phyloP scores from a whole-genome alignment of 441 rosid genomes.

The Cnidoscolus chayamansa region DNA sequence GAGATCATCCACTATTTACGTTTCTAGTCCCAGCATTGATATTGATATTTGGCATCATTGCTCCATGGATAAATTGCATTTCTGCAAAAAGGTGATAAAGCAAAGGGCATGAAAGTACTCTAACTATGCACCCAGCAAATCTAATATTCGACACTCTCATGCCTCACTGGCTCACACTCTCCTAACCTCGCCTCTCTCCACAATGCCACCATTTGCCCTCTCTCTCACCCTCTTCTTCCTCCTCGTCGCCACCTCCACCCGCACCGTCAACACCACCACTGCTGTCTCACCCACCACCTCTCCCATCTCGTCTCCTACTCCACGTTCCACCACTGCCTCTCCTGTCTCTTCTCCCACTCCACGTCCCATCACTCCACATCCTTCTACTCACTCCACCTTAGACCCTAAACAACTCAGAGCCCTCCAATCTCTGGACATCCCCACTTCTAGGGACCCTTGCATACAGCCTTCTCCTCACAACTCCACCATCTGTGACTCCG shows the following conservation, averaged over 20 bases:
- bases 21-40: not conserved
- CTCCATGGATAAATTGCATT: not conserved
- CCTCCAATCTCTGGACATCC: slow-evolving; percentile 68
- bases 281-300: slow-evolving; percentile 1
- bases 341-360: slow-evolving; percentile 20
- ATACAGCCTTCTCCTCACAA: slow-evolving; percentile 38
- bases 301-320: slow-evolving; percentile 5
- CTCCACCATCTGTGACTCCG: slow-evolving; percentile 51
- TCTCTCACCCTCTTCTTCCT: slow-evolving; percentile 17
- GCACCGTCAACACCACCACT: slow-evolving; percentile 19
- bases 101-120: slow-evolving; percentile 13
- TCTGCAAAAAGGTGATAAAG: not conserved
- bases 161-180: not conserved
- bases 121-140: not conserved
- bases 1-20: not conserved
- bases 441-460: slow-evolving; percentile 66
- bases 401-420: slow-evolving; percentile 86
- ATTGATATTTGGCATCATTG: too few species aligned
- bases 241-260: slow-evolving; percentile 22
- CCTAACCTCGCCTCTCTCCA: not conserved
- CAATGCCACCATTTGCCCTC: slow-evolving; percentile 19
- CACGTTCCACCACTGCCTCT: slow-evolving; percentile 14
- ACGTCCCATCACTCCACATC: slow-evolving; percentile 22
- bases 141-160: not conserved
- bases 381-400: slow-evolving; percentile 42